phyloP scores from a whole-genome alignment of 169 alveolate species.

The Eimeria tenella region DNA sequence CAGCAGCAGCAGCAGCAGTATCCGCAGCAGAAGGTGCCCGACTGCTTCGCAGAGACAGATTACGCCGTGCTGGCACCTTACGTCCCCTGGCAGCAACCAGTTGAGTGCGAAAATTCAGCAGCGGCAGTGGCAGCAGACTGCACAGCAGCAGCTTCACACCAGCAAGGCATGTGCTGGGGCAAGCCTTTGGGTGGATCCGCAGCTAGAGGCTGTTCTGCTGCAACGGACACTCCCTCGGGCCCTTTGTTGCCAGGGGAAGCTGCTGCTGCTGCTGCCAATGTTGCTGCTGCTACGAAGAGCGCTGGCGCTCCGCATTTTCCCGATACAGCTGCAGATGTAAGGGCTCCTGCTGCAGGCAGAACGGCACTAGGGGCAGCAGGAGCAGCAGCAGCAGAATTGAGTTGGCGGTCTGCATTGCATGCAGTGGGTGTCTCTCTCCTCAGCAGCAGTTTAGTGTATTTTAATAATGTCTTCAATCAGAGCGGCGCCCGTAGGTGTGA shows the following conservation, averaged over 20 bases:
- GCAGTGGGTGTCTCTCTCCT: slow-evolving; percentile 43
- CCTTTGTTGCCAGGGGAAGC: background rate
- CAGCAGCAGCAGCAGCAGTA: slow-evolving; percentile 37
- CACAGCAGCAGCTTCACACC: background rate
- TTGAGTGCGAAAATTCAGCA: background rate
- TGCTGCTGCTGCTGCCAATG: slow-evolving; percentile 10
- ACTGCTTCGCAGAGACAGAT: slow-evolving; percentile 17
- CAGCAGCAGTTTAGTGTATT: slow-evolving; percentile 14
- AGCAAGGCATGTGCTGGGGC: background rate
- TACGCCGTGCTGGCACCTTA: slow-evolving; percentile 11
- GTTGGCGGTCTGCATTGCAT: background rate
- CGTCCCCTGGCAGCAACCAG: slow-evolving; percentile 30
- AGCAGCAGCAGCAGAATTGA: background rate
- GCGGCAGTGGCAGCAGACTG: slow-evolving; percentile 21
- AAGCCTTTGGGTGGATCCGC: background rate
- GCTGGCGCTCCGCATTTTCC: background rate
- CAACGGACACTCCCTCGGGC: background rate
- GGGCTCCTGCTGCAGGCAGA: background rate
- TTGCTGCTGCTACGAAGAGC: background rate
- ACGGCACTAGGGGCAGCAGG: background rate
- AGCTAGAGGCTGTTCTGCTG: background rate
- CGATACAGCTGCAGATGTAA: background rate
- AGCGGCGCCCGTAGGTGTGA: background rate
- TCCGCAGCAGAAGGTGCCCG: background rate
- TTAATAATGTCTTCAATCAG: background rate